phyloP scores from a whole-genome alignment of 192 early-diverging fungal genomes.

The Coemansia sp. region DNA sequence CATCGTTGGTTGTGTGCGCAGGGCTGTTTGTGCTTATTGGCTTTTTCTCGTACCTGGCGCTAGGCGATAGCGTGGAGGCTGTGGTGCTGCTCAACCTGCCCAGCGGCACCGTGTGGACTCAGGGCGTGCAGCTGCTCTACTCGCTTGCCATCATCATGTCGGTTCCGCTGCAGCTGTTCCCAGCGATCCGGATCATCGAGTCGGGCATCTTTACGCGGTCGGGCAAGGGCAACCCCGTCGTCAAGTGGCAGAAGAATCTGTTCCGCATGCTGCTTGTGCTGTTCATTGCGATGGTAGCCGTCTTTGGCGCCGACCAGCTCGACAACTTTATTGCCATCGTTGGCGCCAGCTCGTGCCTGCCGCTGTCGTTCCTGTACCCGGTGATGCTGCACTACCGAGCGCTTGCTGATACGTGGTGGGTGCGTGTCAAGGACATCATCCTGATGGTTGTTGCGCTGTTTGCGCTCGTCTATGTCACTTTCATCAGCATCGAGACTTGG shows the following conservation, averaged over 20 bases:
- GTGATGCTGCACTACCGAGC: constrained; percentile 77
- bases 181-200: constrained; percentile 91
- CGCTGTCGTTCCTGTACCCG: constrained; percentile 83
- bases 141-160: constrained; percentile 91
- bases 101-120: constrained; percentile 60
- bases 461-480: constrained; percentile 81
- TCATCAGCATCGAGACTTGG: constrained; percentile 64
- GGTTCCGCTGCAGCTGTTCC: constrained; percentile 90
- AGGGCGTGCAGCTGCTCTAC: constrained; percentile 80
- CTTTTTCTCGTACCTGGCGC: constrained; percentile 79
- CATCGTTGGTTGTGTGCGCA: constrained; percentile 76
- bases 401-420: constrained; percentile 55
- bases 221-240: constrained; percentile 72
- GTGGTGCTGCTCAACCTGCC: constrained; percentile 90
- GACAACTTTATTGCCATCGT: constrained; percentile 85
- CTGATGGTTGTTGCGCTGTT: constrained; percentile 68
- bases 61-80: constrained; percentile 81
- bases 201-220: constrained; percentile 78
- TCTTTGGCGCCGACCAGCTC: constrained; percentile 72
- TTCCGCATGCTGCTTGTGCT: constrained; percentile 70
- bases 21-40: constrained; percentile 80
- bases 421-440: constrained; percentile 58
- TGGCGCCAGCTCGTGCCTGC: constrained; percentile 73
- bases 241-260: constrained; percentile 88
- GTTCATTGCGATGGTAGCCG: constrained; percentile 70